Base-by-base conservation (phyloP, 371 early-diverging fungal species). In the Mortierella sp. region DNA sequence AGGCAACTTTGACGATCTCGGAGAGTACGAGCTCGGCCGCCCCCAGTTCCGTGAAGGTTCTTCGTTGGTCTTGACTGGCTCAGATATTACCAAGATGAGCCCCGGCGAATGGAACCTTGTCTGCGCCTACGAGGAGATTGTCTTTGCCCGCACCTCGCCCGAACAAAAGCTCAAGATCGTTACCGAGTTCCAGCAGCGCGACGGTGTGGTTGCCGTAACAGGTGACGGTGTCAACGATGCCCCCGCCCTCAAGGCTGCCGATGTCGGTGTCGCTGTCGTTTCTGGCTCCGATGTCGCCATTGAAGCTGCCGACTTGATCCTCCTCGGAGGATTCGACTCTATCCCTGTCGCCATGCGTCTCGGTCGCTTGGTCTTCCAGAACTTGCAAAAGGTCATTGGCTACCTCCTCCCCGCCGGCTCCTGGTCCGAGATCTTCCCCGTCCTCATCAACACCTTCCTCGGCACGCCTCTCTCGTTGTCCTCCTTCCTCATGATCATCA, bases 151-250 rank as follows among this genome's bases (percentile, higher is more conserved):
- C 48, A 96, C 96, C 35, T 92, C 95, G 16, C 95, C 97, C 16
- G 95, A 95, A 75, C 96, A 96, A 81, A 96, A 96, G 80, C 90
- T 96, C 51, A 89, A 89, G 82, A 95, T 96, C 75, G 95, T 96
- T 71, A 90, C 93, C 77, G 91, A 94, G 82, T 89, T 95, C 72
- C 90, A 93, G 72, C 86, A 83, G 14, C 90, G 95, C 58, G 95
- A 91, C 24, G 87, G 91, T 75, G 87, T 91, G 11, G 94, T 95
- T 32, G 96, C 93, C 2, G 95, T 97, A 70, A 96, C 96, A 29
- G 99, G 91, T 54, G 99, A 98, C 88, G 99, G 98, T 72, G 97
- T 97, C 38, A 98, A 98, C 83, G 99, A 98, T 83, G 93, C 96
- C 56, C 96, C 97, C 16, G 97, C 96, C n/a, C 89, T 95, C 63